Evolutionary conservation across 495 filamentous ascomycete species (phyloP).

Genomic region (Apiosordaria backusii): DNA sequence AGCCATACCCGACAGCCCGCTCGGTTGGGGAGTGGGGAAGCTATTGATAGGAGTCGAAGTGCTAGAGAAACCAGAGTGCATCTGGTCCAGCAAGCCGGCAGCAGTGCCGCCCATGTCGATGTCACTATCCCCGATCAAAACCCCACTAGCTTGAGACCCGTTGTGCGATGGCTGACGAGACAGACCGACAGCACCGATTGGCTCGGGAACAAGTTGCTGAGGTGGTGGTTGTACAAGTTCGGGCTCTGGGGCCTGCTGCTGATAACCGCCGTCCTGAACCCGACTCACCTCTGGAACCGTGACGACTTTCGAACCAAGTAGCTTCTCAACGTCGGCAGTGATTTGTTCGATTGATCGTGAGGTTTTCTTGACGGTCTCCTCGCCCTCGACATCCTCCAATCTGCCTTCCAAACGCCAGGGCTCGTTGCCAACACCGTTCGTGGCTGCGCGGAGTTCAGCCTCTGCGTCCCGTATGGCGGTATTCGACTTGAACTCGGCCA

Average conservation of each 20-base stretch:
- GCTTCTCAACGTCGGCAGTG: conserved; percentile 53
- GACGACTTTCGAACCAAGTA: conserved; percentile 53
- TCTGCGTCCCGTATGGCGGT: conserved; percentile 63
- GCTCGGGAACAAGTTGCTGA: not conserved
- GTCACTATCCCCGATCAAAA: conserved; percentile 54
- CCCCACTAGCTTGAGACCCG: conserved; percentile 44
- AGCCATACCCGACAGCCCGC: conserved; percentile 37
- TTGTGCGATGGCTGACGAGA: conserved; percentile 47
- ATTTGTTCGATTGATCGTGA: conserved; percentile 59
- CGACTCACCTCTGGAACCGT: conserved; percentile 61
- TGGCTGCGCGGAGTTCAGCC: conserved; percentile 54
- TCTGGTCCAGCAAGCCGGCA: conserved; percentile 60
- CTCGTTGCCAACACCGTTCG: conserved; percentile 55
- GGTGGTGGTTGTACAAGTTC: conserved; percentile 15
- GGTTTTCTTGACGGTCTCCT: conserved; percentile 38
- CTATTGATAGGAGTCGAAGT: conserved; percentile 48
- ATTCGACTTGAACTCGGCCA: conserved; percentile 69
- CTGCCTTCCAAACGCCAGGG: conserved; percentile 62
- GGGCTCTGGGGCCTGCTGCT: conserved; percentile 52
- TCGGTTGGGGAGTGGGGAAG: conserved; percentile 42
- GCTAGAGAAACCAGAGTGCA: conserved; percentile 53
- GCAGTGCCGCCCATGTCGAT: conserved; percentile 64
- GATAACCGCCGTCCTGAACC: conserved; percentile 65
- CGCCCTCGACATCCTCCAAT: conserved; percentile 53
- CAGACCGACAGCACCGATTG: conserved; percentile 28